These are phyloP conservation scores for Gynochthodes officinalis DNA, from an alignment of 257 asterid species.

Conservation along the genomic window DNA sequence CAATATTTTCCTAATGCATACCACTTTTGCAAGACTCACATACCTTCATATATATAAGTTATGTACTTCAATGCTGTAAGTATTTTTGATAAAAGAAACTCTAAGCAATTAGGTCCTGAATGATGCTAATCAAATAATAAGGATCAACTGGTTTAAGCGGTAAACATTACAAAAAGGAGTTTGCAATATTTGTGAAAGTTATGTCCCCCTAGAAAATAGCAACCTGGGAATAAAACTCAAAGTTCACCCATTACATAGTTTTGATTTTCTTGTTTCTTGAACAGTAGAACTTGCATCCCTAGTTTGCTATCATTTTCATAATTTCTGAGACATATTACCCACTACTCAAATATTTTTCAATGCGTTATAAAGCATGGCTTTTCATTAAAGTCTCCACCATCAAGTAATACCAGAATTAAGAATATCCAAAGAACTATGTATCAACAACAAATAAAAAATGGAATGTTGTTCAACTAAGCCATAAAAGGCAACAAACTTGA, in stretches of 20 bases:
- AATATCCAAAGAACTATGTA: background rate
- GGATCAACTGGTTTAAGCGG: background rate
- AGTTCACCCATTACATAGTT: background rate
- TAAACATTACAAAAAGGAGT: too few species aligned
- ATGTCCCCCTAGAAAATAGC: background rate
- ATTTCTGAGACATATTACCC: background rate
- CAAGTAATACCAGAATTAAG: background rate
- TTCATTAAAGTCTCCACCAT: background rate
- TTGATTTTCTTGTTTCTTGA: background rate
- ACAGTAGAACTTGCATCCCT: background rate
- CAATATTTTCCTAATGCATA: background rate
- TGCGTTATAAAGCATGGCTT: background rate
- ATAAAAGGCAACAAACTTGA: background rate
- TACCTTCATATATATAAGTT: background rate
- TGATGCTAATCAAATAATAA: background rate
- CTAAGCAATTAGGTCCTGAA: background rate
- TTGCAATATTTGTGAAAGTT: background rate
- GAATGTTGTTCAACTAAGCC: background rate
- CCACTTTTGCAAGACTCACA: background rate
- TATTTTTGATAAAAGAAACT: too few species aligned
- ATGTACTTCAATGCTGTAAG: too few species aligned
- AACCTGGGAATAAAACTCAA: background rate
- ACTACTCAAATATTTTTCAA: background rate
- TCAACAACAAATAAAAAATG: background rate
- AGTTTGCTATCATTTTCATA: background rate